These are phyloP conservation scores for Osmanthus fragrans DNA, from an alignment of 257 asterid species.

Conservation along the genomic window DNA sequence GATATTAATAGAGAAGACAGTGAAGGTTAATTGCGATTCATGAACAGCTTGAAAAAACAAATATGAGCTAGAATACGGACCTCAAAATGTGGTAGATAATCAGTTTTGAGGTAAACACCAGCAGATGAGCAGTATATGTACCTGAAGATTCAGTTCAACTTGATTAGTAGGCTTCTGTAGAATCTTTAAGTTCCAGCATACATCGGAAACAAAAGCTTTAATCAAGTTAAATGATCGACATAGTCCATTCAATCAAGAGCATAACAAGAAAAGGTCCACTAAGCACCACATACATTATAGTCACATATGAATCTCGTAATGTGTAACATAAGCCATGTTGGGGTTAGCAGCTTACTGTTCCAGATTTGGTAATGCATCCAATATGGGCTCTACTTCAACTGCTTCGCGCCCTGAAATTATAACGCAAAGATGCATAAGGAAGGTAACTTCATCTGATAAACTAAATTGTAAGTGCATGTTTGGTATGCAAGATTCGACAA, in stretches of 20 bases:
- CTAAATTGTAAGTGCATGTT: not conserved
- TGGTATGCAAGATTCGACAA: not conserved
- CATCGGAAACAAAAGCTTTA: not conserved
- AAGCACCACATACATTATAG: not conserved
- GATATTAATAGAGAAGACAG: not conserved
- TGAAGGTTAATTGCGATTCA: not conserved
- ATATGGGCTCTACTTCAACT: slow-evolving; percentile 79
- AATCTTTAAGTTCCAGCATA: not conserved
- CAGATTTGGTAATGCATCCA: slow-evolving; percentile 87
- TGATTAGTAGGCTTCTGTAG: not conserved
- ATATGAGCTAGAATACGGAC: slow-evolving; percentile 30
- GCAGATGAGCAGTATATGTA: slow-evolving; percentile 93
- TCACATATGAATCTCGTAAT: not conserved
- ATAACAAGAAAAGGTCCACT: not conserved
- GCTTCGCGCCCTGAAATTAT: slow-evolving; percentile 84
- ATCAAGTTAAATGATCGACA: not conserved
- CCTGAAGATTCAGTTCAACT: slow-evolving; percentile 43
- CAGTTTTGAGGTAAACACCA: slow-evolving; percentile 84
- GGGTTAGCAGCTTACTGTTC: slow-evolving; percentile 68
- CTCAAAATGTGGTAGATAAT: slow-evolving; percentile 73
- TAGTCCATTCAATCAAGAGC: not conserved
- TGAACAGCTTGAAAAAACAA: not conserved
- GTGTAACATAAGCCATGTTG: not conserved
- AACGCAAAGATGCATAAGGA: slow-evolving; percentile 4
- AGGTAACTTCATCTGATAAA: not conserved